Percentiles rank a stretch among this genome's conserved stretches.
Conservation (phyloP, 1,139 yeast species). For the Pichia sp. region DNA sequence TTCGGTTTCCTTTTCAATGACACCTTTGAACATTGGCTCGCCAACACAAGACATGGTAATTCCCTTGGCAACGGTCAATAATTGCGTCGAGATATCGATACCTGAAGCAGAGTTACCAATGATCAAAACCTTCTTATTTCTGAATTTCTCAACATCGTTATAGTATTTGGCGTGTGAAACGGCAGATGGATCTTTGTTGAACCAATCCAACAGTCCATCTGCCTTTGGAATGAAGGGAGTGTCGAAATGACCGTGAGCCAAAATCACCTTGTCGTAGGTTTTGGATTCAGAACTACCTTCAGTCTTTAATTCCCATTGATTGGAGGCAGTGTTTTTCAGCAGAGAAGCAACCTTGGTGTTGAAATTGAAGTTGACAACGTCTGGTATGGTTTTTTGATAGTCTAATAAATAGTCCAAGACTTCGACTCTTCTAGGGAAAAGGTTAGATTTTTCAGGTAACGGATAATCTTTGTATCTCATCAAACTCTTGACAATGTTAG, state of each 20-base stretch:
- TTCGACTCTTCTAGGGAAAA: conserved; percentile 32
- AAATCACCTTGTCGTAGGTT: conserved; percentile 35
- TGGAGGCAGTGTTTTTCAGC: conserved; percentile 15
- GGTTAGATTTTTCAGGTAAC: conserved; percentile 28
- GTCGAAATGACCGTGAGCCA: conserved; percentile 44
- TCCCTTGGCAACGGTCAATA: conserved; percentile 32
- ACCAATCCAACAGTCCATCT: conserved; percentile 35
- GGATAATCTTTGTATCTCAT: conserved; percentile 36
- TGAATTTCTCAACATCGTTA: conserved; percentile 27
- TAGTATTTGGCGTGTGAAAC: conserved; percentile 39
- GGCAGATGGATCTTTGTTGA: conserved; percentile 24
- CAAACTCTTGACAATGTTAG: conserved; percentile 34
- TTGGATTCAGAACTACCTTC: conserved; percentile 5
- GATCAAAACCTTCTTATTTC: conserved; percentile 35
- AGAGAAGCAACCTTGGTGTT: conserved; percentile 24
- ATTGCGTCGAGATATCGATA: conserved; percentile 38
- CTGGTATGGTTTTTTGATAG: conserved; percentile 30
- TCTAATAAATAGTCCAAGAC: conserved; percentile 32
- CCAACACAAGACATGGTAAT: conserved; percentile 32
- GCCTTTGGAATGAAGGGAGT: conserved; percentile 38
- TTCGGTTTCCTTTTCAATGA: conserved; percentile 27
- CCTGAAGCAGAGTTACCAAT: conserved; percentile 44
- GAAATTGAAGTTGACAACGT: conserved; percentile 22
- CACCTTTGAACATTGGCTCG: conserved; percentile 24
- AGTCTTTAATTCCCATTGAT: conserved; percentile 22